phyloP scores from a whole-genome alignment of 306 rosid genomes.

The Quercus rubra region DNA sequence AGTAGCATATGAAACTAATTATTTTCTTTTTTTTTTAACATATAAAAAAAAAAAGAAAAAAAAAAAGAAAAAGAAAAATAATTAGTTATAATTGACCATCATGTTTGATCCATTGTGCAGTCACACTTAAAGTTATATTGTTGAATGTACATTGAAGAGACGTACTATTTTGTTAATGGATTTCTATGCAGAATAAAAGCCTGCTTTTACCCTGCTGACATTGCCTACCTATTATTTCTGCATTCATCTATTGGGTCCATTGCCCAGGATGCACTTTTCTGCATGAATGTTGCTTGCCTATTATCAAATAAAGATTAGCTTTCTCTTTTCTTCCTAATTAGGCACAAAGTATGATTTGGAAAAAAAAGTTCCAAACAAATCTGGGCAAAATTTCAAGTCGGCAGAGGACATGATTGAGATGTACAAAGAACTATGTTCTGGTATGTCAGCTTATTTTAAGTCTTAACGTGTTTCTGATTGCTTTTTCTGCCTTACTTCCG shows the following conservation, averaged over 20 bases:
- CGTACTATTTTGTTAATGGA: background rate
- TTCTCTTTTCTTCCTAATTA: slow-evolving; percentile 27
- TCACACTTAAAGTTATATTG: background rate
- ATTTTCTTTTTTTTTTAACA: too few species aligned
- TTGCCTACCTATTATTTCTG: background rate
- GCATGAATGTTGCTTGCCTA: background rate
- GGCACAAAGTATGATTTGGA: slow-evolving; percentile 94
- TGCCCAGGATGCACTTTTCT: slow-evolving; percentile 7
- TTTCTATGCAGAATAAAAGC: background rate
- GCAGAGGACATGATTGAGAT: slow-evolving; percentile 82
- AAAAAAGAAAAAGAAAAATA: background rate
- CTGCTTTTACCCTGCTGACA: background rate
- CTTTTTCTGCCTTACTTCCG: background rate
- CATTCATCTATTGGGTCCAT: background rate
- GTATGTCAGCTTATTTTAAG: slow-evolving; percentile 35
- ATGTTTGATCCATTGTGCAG: background rate
- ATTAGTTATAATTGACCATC: background rate
- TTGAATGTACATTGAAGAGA: background rate
- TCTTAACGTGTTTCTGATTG: background rate
- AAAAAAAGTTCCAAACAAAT: slow-evolving; percentile 63
- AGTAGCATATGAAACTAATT: background rate
- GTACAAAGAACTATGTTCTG: slow-evolving; percentile 74
- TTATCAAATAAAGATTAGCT: background rate
- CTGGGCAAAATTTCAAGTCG: slow-evolving; percentile 80
- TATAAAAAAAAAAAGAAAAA: too few species aligned